Base-by-base conservation (phyloP, 352 stramenopile species). In the Achlya hypogyna region DNA sequence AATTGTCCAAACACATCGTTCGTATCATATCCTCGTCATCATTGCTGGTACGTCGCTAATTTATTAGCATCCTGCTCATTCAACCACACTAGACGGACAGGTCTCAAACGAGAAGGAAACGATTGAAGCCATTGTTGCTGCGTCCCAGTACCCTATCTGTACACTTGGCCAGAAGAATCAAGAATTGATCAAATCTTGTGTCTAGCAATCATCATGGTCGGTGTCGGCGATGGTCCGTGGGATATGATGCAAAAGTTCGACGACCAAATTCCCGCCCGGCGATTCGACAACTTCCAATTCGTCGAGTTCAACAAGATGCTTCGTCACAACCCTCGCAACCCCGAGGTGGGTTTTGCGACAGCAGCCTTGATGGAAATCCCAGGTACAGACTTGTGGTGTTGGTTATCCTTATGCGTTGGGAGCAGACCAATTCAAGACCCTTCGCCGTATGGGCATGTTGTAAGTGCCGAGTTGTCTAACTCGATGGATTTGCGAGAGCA, bases 1-100 rank as follows among this genome's bases (percentile, higher is more conserved):
- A 8, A 73, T 82, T 22, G 78, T 82, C 29, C 76, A 77, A 67
- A 58, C 52, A 9, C 79, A 71, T 20, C 68, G 71, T 20, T 75
- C 64, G 58, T 91, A 90, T 63, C 82, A 91, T 65, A 89, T 93
- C 56, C 63, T 93, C 12, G 74, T 91, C 25, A 80, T 93, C 53
- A 78, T 91, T 14, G 75, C 72, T 32, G 75, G 75, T 80, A 58
- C 29, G 53, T 45, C 5, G 5, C 27, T 6, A 1, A 38, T 23
- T 23, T 22, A 3, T 42, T n/a, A n/a, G n/a, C n/a, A n/a, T n/a
- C n/a, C n/a, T n/a, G n/a, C n/a, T n/a, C n/a, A n/a, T n/a, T n/a
- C n/a, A 43, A 32, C 29, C 14, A 9, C 0, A 28, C 25, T 23
- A 76, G 85, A 80, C 62, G 84, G 81, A 0, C 71, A 74, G 69